phyloP scores from a whole-genome alignment of 2,329 filamentous ascomycete genomes.

The Phialocephala sp. region DNA sequence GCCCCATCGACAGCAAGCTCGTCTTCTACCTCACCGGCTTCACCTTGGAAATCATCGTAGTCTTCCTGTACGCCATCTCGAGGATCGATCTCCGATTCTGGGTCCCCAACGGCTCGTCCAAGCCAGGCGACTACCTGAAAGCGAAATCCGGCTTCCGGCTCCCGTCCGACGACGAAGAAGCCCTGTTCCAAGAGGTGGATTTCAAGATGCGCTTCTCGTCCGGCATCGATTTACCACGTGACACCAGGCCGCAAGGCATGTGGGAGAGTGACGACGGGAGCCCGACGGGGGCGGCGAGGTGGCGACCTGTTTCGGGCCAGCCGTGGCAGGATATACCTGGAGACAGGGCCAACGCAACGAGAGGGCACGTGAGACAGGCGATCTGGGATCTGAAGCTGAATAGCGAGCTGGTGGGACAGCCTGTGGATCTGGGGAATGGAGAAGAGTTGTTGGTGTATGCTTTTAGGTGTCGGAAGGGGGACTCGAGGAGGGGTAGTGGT shows the following conservation, averaged over 20 bases:
- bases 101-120: constrained; percentile 70
- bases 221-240: background rate
- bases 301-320: background rate
- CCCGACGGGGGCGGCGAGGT: background rate
- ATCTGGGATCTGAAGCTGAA: constrained; percentile 22
- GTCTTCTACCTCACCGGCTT: constrained; percentile 84
- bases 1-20: constrained; percentile 59
- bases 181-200: constrained; percentile 21
- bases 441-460: constrained; percentile 27
- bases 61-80: constrained; percentile 68
- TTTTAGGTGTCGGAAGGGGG: constrained; percentile 20
- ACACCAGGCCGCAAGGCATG: constrained; percentile 1
- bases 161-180: constrained; percentile 12
- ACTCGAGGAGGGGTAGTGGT: background rate
- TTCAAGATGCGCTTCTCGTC: constrained; percentile 22
- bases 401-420: constrained; percentile 20
- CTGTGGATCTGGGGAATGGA: constrained; percentile 25
- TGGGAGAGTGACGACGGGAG: background rate
- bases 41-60: constrained; percentile 71
- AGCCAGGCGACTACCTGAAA: constrained; percentile 52
- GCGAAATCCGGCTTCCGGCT: constrained; percentile 4
- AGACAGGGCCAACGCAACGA: constrained; percentile 6
- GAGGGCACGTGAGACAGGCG: constrained; percentile 21
- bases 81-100: constrained; percentile 79
- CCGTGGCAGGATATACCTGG: constrained; percentile 1